phyloP scores from a whole-genome alignment of 2,329 filamentous ascomycete species.

The Aspergillus melleus region DNA sequence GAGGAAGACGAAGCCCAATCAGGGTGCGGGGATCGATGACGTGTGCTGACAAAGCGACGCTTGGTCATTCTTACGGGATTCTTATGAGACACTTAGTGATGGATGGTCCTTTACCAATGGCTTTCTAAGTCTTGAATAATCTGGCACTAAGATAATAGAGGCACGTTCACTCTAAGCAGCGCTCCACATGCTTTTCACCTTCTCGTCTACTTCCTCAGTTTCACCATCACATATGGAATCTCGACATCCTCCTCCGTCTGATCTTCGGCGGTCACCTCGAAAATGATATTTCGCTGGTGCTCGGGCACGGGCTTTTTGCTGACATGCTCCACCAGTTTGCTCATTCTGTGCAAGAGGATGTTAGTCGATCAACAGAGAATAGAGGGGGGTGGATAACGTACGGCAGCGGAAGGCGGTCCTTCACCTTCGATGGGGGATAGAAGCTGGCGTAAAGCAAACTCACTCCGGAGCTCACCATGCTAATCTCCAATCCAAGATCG shows the following conservation, averaged over 20 bases:
- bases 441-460: conserved; percentile 93
- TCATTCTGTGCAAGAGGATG: conserved; percentile 62
- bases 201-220: conserved; percentile 51
- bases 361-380: conserved; percentile 25
- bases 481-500: conserved; percentile 75
- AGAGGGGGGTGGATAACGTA: conserved; percentile 44
- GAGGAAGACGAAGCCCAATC: too few relatives aligned
- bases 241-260: conserved; percentile 89
- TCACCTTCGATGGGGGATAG: conserved; percentile 78
- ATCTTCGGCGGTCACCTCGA: conserved; percentile 93
- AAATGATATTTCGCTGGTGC: conserved; percentile 94
- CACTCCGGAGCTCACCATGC: conserved; percentile 96
- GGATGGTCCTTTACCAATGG: neutral
- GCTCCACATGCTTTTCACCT: conserved; percentile 4
- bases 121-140: neutral
- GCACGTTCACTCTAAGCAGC: conserved; percentile 4
- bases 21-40: conserved; percentile 6
- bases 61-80: neutral
- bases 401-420: conserved; percentile 75
- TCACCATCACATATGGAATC: conserved; percentile 94
- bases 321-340: conserved; percentile 80
- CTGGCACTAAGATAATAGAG: neutral
- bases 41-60: conserved; percentile 25
- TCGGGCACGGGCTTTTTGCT: conserved; percentile 88
- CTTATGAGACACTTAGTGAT: neutral